These are phyloP conservation scores for Corylus heterophylla DNA, from an alignment of 306 rosid genomes.

Conservation along the genomic window DNA sequence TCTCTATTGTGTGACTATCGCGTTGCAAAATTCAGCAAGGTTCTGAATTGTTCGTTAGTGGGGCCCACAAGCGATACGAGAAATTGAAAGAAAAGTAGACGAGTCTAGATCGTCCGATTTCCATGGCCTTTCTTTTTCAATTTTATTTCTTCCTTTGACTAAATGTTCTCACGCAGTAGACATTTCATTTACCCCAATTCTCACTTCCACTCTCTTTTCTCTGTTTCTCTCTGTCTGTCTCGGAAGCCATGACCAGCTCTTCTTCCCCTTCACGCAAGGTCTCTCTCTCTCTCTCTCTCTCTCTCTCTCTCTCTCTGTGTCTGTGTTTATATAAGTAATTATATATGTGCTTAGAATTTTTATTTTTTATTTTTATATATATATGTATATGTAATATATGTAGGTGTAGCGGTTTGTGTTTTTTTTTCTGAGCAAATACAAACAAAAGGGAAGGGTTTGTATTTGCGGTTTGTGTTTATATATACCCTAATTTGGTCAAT, in stretches of 20 bases:
- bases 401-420: neutral
- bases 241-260: slow-evolving; percentile 11
- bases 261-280: slow-evolving; percentile 20
- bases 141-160: neutral
- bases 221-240: neutral
- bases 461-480: neutral
- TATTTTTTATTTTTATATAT: too few species aligned
- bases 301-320: neutral
- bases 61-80: neutral
- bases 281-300: neutral
- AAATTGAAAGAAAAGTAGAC: neutral
- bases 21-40: too few species aligned
- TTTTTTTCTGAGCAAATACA: too few species aligned
- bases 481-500: neutral
- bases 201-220: neutral
- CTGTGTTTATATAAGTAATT: neutral
- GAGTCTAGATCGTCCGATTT: neutral
- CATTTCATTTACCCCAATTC: neutral
- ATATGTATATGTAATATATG: too few species aligned
- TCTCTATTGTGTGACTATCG: too few species aligned
- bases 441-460: too few species aligned
- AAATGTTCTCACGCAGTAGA: neutral
- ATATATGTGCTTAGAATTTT: neutral
- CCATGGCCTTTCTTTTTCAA: too few species aligned
- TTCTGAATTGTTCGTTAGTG: neutral